These are phyloP conservation scores for Ambrosiella beaveri DNA, from an alignment of 2,329 filamentous ascomycete species.

Conservation along the genomic window DNA sequence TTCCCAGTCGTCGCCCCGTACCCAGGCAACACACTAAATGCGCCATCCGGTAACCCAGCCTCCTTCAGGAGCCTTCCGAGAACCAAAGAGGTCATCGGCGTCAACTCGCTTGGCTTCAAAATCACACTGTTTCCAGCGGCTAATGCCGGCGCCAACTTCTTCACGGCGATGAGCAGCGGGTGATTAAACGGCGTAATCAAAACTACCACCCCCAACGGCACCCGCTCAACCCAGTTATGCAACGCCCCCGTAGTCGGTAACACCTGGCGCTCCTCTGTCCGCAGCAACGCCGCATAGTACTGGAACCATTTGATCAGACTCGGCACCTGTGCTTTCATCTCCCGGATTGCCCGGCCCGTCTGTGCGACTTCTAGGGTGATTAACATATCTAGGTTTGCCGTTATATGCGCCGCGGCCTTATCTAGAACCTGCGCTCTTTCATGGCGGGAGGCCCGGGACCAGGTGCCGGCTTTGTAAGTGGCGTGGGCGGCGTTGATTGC, in stretches of 20 bases:
- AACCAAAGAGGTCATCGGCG: constrained; percentile 25
- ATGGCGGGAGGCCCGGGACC: constrained; percentile 25
- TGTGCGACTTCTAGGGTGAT: constrained; percentile 27
- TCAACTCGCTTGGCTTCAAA: constrained; percentile 36
- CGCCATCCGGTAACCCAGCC: constrained; percentile 58
- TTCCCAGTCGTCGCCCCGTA: constrained; percentile 51
- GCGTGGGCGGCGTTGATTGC: constrained; percentile 31
- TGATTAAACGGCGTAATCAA: constrained; percentile 42
- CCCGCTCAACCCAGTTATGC: constrained; percentile 33
- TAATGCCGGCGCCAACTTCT: constrained; percentile 33
- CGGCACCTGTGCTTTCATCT: constrained; percentile 22
- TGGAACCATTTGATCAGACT: constrained; percentile 23
- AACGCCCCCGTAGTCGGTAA: constrained; percentile 29
- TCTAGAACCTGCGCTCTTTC: constrained; percentile 27
- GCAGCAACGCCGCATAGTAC: constrained; percentile 26
- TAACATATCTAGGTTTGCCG: constrained; percentile 23
- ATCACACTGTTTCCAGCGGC: constrained; percentile 33
- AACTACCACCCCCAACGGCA: constrained; percentile 32
- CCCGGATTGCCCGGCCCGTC: constrained; percentile 26
- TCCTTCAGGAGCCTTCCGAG: constrained; percentile 42
- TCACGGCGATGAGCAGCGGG: constrained; percentile 27
- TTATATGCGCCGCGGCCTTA: constrained; percentile 28
- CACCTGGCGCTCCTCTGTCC: constrained; percentile 26
- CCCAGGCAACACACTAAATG: constrained; percentile 58
- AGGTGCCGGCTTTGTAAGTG: constrained; percentile 25